Evolutionary conservation across 1,284 basidiomycete species (phyloP).

Genomic region (Malassezia furfur): DNA sequence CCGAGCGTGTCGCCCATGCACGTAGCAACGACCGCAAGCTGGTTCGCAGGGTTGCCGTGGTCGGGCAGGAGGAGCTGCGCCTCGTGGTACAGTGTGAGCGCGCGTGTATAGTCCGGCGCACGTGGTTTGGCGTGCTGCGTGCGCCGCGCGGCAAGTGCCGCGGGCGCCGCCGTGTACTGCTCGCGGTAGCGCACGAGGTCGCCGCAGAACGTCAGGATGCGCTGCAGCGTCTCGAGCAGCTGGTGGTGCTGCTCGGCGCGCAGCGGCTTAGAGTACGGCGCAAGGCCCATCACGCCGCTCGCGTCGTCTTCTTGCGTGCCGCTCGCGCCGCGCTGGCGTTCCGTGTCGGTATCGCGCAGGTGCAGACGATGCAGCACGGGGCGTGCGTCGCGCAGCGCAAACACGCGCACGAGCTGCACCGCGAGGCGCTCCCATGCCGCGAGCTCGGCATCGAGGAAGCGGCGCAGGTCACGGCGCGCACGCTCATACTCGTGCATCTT

Average conservation of each 20-base stretch:
- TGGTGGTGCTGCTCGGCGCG: not conserved
- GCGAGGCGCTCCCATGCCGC: conserved; percentile 37
- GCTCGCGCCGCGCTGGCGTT: not conserved
- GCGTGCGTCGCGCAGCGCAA: conserved; percentile 30
- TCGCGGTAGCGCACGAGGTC: conserved; percentile 89
- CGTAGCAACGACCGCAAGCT: conserved; percentile 81
- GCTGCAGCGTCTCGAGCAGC: conserved; percentile 9
- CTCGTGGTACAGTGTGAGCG: conserved; percentile 35
- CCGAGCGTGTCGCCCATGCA: conserved; percentile 73
- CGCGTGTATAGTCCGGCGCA: conserved; percentile 31
- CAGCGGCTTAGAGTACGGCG: not conserved
- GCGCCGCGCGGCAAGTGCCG: not conserved
- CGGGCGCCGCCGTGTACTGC: conserved; percentile 54
- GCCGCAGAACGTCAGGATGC: conserved; percentile 74
- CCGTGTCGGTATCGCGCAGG: conserved; percentile 13
- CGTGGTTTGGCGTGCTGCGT: not conserved
- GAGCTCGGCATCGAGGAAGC: conserved; percentile 34
- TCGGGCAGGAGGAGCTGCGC: conserved; percentile 37
- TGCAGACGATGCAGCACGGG: conserved; percentile 25
- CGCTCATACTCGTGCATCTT: conserved; percentile 21
- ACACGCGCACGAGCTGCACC: conserved; percentile 31
- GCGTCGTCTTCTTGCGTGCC: not conserved
- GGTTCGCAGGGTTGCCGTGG: conserved; percentile 70
- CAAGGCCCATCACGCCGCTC: too few relatives aligned
- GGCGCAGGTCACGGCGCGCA: conserved; percentile 26